These are phyloP conservation scores for Suhomyces guaymorum DNA, from an alignment of 1,139 yeast genomes.

Conservation along the genomic window DNA sequence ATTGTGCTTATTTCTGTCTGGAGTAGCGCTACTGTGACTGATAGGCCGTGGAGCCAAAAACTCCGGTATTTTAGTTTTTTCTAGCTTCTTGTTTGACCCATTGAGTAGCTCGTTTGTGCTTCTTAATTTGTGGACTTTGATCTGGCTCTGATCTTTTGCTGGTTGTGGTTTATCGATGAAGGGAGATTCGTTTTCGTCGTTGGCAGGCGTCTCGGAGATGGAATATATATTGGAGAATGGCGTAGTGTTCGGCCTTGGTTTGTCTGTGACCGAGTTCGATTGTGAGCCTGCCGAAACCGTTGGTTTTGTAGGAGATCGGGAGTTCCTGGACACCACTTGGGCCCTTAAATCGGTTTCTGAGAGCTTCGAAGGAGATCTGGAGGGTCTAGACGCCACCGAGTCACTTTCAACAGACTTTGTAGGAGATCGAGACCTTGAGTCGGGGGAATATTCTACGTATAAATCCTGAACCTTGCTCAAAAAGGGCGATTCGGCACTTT, in stretches of 20 bases:
- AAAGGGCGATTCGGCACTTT: constrained; percentile 28
- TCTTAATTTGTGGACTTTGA: constrained; percentile 17
- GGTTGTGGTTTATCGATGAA: constrained; percentile 17
- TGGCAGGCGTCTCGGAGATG: constrained; percentile 12
- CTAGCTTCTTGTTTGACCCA: too few relatives aligned
- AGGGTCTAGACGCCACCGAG: not conserved
- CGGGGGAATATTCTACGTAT: constrained; percentile 15
- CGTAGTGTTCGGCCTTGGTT: not conserved
- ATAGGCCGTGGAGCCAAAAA: constrained; percentile 2
- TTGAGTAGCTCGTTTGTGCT: constrained; percentile 10
- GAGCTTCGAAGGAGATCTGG: too few relatives aligned
- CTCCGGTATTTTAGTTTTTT: not conserved
- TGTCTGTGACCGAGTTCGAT: not conserved
- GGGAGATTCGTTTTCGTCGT: constrained; percentile 21
- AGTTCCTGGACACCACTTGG: too few relatives aligned
- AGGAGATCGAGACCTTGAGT: not conserved
- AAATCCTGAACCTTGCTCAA: constrained; percentile 26
- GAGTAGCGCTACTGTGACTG: constrained; percentile 6
- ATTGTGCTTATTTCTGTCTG: constrained; percentile 18
- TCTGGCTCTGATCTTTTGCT: constrained; percentile 2
- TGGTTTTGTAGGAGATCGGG: too few relatives aligned
- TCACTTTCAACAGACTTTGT: too few relatives aligned
- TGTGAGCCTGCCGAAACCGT: too few relatives aligned
- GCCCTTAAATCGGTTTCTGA: too few relatives aligned
- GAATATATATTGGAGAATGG: constrained; percentile 13